These are phyloP conservation scores for Ophiostoma sp. DNA, from an alignment of 2,329 filamentous ascomycete species.

Conservation along the genomic window DNA sequence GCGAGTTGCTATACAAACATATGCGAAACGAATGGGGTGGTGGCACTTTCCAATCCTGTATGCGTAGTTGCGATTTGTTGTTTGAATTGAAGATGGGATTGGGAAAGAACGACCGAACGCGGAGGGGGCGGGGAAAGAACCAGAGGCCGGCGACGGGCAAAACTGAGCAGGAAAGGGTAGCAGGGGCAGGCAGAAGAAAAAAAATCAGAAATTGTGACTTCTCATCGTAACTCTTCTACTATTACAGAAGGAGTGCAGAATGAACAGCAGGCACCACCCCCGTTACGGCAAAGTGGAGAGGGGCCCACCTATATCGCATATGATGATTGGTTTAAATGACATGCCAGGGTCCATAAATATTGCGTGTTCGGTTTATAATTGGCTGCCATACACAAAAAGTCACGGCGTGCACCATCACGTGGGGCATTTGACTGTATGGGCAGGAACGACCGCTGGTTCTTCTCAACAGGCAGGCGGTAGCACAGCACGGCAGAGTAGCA, in stretches of 20 bases:
- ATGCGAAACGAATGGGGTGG: constrained; percentile 19
- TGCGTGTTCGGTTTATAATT: constrained; percentile 9
- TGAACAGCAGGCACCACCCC: constrained; percentile 11
- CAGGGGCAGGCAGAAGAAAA: constrained; percentile 12
- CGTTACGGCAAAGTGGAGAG: neutral
- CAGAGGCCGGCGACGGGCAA: constrained; percentile 18
- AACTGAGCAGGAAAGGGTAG: neutral
- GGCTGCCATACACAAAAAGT: constrained; percentile 7
- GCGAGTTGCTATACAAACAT: neutral
- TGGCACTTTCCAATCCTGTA: constrained; percentile 24
- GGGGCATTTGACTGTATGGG: neutral
- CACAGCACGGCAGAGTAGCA: neutral
- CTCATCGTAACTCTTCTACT: constrained; percentile 7
- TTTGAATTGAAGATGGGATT: constrained; percentile 23
- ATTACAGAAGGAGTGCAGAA: neutral
- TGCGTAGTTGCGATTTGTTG: constrained; percentile 21
- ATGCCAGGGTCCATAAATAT: neutral
- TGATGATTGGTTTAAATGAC: neutral
- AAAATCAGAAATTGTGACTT: constrained; percentile 15
- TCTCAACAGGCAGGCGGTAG: neutral
- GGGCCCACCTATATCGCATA: neutral
- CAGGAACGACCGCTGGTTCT: neutral
- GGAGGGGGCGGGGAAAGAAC: constrained; percentile 28
- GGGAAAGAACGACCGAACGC: constrained; percentile 25
- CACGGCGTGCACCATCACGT: constrained; percentile 13